Percentiles rank a stretch among this genome's conserved stretches.
Conservation (phyloP, 1,284 basidiomycete species). For the Malassezia sympodialis region DNA sequence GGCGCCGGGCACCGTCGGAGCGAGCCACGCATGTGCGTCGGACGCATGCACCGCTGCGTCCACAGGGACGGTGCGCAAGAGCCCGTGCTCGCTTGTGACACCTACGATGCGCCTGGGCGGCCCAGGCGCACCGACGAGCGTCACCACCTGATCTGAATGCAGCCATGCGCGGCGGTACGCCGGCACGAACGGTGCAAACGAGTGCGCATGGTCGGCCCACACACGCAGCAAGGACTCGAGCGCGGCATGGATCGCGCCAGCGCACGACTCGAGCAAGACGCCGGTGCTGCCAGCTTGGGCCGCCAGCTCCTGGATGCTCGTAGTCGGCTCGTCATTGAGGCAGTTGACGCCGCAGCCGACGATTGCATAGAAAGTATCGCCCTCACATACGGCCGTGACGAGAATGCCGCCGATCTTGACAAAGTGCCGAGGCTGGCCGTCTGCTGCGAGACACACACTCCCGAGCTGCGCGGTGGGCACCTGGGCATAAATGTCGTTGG, state of each 20-base stretch:
- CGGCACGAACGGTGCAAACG: constrained; percentile 39
- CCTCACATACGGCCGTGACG: constrained; percentile 72
- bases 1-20: constrained; percentile 25
- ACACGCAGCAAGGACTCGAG: constrained; percentile 69
- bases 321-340: constrained; percentile 70
- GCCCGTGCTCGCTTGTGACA: constrained; percentile 75
- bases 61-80: constrained; percentile 67
- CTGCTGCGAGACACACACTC: constrained; percentile 41
- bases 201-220: constrained; percentile 55
- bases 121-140: background rate
- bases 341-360: constrained; percentile 81
- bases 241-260: constrained; percentile 64
- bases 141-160: constrained; percentile 56
- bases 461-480: constrained; percentile 50
- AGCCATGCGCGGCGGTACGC: constrained; percentile 70
- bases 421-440: constrained; percentile 50
- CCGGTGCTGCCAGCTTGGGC: constrained; percentile 31
- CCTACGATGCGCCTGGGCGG: constrained; percentile 64
- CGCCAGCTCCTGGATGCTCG: constrained; percentile 64
- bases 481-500: constrained; percentile 83
- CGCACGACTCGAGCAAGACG: constrained; percentile 56
- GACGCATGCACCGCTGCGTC: constrained; percentile 7
- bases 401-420: constrained; percentile 60
- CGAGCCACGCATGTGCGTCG: constrained; percentile 28
- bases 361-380: constrained; percentile 63